A percentile compares a stretch with the other conserved stretches of the same genome.
These are phyloP conservation scores for Stentor roeselii DNA, from an alignment of 73 alveolate species.

Conservation along the genomic window DNA sequence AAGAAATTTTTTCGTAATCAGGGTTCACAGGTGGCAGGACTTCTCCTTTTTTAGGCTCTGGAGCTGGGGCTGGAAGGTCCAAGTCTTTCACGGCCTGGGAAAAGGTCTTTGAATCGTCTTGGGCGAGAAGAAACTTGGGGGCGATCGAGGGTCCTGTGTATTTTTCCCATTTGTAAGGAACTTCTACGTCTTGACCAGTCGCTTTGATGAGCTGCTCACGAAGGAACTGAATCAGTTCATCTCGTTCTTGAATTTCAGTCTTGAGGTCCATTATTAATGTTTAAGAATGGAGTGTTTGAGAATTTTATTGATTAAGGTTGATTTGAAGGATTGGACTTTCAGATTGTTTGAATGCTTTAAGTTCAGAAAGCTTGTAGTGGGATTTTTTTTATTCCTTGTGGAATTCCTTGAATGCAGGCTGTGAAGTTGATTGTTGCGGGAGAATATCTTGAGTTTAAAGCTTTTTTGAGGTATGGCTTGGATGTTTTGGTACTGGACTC, in stretches of 20 bases:
- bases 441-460: too few relatives aligned
- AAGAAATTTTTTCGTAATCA: not conserved
- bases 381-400: too few relatives aligned
- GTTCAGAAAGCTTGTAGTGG: too few relatives aligned
- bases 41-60: slow-evolving; percentile 7
- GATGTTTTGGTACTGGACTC: too few relatives aligned
- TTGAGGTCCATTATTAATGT: not conserved
- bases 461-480: too few relatives aligned
- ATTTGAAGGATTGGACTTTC: too few relatives aligned
- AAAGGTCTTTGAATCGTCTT: not conserved
- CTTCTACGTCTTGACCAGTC: slow-evolving; percentile 10
- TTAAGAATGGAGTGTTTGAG: too few relatives aligned
- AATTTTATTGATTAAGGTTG: too few relatives aligned
- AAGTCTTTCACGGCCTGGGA: slow-evolving; percentile 5
- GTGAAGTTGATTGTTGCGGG: too few relatives aligned
- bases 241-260: slow-evolving; percentile 18
- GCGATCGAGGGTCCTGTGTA: slow-evolving; percentile 8
- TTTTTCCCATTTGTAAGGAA: slow-evolving; percentile 23
- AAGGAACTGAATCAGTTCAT: not conserved
- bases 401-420: too few relatives aligned
- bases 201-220: not conserved
- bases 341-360: too few relatives aligned
- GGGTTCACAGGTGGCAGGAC: not conserved
- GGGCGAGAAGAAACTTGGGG: not conserved
- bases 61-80: slow-evolving; percentile 2